Conservation (phyloP, 345 rosid genomes). For the Salix arbutifolia region DNA sequence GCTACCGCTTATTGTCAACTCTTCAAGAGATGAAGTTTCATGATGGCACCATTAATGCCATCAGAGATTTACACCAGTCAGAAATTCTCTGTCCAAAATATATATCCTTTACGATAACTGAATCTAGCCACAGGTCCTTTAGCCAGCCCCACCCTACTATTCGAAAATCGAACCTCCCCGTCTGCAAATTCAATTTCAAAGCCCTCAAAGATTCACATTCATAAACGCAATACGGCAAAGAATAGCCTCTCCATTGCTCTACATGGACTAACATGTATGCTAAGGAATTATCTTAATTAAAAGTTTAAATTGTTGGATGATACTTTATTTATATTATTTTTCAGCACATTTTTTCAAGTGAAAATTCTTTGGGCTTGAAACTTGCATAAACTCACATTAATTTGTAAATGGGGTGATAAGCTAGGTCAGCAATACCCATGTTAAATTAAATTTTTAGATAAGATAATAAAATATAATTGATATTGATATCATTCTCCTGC, state of each 20-base stretch:
- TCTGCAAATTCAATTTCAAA: slow-evolving; percentile 17
- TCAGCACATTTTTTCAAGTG: too few relatives aligned
- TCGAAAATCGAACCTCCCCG: not conserved
- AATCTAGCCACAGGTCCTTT: slow-evolving; percentile 2
- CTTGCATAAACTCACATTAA: too few relatives aligned
- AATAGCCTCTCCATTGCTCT: not conserved
- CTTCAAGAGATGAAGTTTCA: slow-evolving; percentile 7
- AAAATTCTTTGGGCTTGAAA: too few relatives aligned
- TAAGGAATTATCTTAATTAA: too few relatives aligned
- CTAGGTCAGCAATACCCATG: too few relatives aligned
- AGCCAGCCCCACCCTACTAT: not conserved
- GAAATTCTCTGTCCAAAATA: not conserved
- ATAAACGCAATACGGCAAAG: slow-evolving; percentile 1
- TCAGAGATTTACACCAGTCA: not conserved
- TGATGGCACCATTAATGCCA: not conserved
- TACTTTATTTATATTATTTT: too few relatives aligned
- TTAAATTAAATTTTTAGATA: too few relatives aligned
- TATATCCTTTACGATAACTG: not conserved
- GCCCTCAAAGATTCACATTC: slow-evolving; percentile 2
- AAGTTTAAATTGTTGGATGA: too few relatives aligned
- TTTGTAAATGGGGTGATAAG: too few relatives aligned
- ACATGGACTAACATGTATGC: slow-evolving; percentile 6
- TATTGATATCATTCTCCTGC: too few relatives aligned
- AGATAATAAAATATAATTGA: too few relatives aligned
- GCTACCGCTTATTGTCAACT: not conserved